phyloP scores from a whole-genome alignment of 345 rosid genomes.

The Eucalyptus sp. region DNA sequence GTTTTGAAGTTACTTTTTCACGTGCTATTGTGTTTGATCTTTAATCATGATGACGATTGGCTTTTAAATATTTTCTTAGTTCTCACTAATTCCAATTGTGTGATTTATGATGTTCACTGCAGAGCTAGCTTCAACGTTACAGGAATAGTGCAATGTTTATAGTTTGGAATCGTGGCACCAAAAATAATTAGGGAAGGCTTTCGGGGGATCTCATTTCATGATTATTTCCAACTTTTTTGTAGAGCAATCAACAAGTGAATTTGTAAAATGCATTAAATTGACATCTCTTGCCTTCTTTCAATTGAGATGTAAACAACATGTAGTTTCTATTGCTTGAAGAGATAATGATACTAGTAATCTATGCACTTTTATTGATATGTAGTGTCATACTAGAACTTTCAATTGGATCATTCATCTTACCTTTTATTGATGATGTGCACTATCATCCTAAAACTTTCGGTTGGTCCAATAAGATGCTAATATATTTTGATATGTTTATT shows the following conservation, averaged over 20 bases:
- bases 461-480: background rate
- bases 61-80: background rate
- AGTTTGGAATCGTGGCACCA: background rate
- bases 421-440: background rate
- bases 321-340: background rate
- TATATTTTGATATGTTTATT: no score
- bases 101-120: background rate
- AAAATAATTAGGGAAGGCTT: background rate
- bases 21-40: background rate
- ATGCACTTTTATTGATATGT: background rate
- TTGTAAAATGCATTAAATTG: background rate
- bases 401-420: no score
- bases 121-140: background rate
- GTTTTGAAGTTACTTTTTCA: background rate
- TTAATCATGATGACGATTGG: background rate
- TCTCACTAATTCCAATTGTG: background rate
- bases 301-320: background rate
- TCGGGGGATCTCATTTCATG: background rate
- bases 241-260: background rate
- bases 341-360: background rate
- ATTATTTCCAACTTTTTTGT: background rate
- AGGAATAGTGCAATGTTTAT: background rate
- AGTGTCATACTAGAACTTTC: no score
- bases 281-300: background rate
- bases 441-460: background rate